These are phyloP conservation scores for Drechmeria coniospora DNA, from an alignment of 2,329 filamentous ascomycete species.

Conservation along the genomic window DNA sequence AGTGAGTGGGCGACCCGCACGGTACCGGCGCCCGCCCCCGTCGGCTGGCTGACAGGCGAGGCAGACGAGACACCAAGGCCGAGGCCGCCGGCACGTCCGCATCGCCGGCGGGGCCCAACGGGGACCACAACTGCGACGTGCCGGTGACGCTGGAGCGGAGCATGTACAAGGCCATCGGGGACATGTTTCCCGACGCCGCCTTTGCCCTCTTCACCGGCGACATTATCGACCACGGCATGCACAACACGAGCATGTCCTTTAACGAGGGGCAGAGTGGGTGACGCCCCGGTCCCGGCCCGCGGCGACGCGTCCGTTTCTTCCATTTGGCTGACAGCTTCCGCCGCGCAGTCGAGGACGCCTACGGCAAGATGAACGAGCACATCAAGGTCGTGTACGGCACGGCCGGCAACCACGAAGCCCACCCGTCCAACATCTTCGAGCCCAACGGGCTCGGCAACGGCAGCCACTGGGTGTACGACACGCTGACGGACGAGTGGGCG, in stretches of 20 bases:
- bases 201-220: slow-evolving; percentile 45
- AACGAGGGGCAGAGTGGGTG: slow-evolving; percentile 14
- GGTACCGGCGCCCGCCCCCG: not conserved
- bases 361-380: slow-evolving; percentile 26
- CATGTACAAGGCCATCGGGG: slow-evolving; percentile 35
- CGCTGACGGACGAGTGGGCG: slow-evolving; percentile 29
- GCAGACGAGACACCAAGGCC: slow-evolving; percentile 23
- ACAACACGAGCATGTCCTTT: slow-evolving; percentile 22
- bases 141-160: slow-evolving; percentile 34
- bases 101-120: slow-evolving; percentile 33
- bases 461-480: slow-evolving; percentile 37
- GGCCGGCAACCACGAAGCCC: slow-evolving; percentile 41
- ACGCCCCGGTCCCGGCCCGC: not conserved
- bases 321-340: not conserved
- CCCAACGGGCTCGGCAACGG: slow-evolving; percentile 21
- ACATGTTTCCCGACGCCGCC: slow-evolving; percentile 25
- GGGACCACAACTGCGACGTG: slow-evolving; percentile 35
- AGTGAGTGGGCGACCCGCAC: slow-evolving; percentile 14
- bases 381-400: slow-evolving; percentile 33
- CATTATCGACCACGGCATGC: slow-evolving; percentile 34
- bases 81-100: slow-evolving; percentile 28
- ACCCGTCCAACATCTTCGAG: slow-evolving; percentile 36
- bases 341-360: slow-evolving; percentile 26
- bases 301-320: not conserved
- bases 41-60: too few relatives aligned